Base-by-base conservation (phyloP, 306 rosid species). In the Astragalus glycyphyllos region DNA sequence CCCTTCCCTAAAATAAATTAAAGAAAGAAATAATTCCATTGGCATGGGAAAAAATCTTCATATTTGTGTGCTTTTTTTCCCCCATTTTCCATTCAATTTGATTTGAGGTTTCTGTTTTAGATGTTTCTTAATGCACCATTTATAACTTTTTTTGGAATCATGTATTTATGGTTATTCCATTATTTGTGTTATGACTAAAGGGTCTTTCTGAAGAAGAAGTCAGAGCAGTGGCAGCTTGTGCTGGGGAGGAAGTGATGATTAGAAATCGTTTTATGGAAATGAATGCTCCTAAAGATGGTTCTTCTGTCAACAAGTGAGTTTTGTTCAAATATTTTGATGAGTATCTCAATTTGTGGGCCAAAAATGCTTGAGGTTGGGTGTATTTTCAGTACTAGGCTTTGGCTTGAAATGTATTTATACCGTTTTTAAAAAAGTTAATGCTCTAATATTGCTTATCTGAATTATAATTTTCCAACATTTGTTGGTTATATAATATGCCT, bases 191-290 rank as follows among this genome's bases (percentile, higher is more conserved):
- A 78, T 77, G 78, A 73, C 69, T 68, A 77, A 79, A 94, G 98
- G 98, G 97, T 69, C 97, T 94, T 65, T 89, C 96, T 5, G 98
- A 94, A 85, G 98, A 94, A 89, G 98, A 94, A 89, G 95, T 94
- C 68, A 87, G 96, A 86, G 90, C 70, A 0, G 96, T 95, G 57
- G 96, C 98, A 32, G 79, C 96, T 70, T 94, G 97, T 90, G 98
- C 98, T 67, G 97, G 98, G 68, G 95, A 94, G 69, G 98, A 94
- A 86, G 96, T 90, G 77, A 81, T 87, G 92, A 94, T 94, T 72
- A 87, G 98, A 81, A 94, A 94, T 84, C 92, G 74, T 69, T 94
- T 94, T 72, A 83, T 76, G 75, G 94, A 94, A 81, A 94, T 94
- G 98, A 90, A 94, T 87, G 97, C 96, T 69, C 98, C 97, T 45